Evolutionary conservation across 2,329 filamentous ascomycete genomes (phyloP), one percentile per base, ranked within the genome.

Genomic region (Harringtonia lauricola): DNA sequence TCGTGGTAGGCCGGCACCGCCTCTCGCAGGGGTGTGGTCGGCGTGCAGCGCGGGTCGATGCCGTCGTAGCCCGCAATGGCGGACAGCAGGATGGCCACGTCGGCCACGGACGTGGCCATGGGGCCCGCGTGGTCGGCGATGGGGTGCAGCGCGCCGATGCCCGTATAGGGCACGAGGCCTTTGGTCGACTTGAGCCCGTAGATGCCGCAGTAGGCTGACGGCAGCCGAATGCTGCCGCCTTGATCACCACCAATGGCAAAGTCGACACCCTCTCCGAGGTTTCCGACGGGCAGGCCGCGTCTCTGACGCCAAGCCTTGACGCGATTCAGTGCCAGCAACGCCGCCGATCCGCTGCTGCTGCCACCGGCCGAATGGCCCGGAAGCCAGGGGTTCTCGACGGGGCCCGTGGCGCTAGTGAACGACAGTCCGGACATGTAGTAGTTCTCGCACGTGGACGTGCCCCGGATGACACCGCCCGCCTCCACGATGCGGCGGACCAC

Each of bases 391-490:
- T 92, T 92, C 19, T 71, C 67, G 0, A 72, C 76, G 3, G 79
- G 77, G 49, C 88, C 87, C 59, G 83, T 84, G 54, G 84, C 85
- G 4, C 80, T 83, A 0, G 82, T 86, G 52, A 85, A 62, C 57
- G 14, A 56, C 53, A 39, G 57, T 51, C 52, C 66, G 74, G 51
- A 83, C 70, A 13, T 82, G 83, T 44, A 84, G 67, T 38, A 58
- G 46, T 26, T 52, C 57, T 89, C 84, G 58, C 87, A 82, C 81
- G 89, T 87, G 3, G 71, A 81, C 1, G 75, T 88, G 14, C 83
- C 84, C 9, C 86, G 63, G 21, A 86, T 65, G 14, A 90, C 66
- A 1, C 76, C 83, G 3, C 86, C 86, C 0, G 80, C 76, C 43
- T 83, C 78, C 53, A 59, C 51, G 7, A 63, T 51, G 7, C 59